Percentiles rank a stretch among this genome's conserved stretches.
Evolutionary conservation across 192 early-diverging fungal species (phyloP).

Genomic region (Backusella macrospora): DNA sequence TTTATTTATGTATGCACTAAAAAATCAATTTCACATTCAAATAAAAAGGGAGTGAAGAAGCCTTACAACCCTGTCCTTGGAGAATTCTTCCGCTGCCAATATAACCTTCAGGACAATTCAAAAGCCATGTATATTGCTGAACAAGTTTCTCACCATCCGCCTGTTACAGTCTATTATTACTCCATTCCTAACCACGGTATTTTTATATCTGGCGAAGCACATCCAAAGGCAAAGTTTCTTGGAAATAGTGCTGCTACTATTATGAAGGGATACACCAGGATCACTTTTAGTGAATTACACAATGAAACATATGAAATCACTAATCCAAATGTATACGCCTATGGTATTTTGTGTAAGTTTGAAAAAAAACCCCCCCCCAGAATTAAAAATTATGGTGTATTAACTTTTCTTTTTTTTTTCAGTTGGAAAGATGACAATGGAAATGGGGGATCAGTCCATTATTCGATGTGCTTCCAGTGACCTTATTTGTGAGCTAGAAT

Average conservation of each 20-base stretch:
- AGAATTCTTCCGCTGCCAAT: constrained; percentile 84
- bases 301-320: constrained; percentile 79
- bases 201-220: constrained; percentile 74
- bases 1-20: background rate
- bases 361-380: background rate
- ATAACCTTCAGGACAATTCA: constrained; percentile 65
- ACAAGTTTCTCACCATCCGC: constrained; percentile 93
- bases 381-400: background rate
- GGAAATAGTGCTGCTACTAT: constrained; percentile 90
- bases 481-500: constrained; percentile 80
- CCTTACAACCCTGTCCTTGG: constrained; percentile 94
- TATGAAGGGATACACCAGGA: constrained; percentile 71
- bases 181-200: constrained; percentile 79
- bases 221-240: constrained; percentile 83
- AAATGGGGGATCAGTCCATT: constrained; percentile 78
- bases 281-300: constrained; percentile 58
- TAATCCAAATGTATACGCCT: constrained; percentile 89
- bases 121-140: constrained; percentile 80
- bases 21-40: constrained; percentile 1
- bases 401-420: background rate
- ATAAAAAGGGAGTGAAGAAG: constrained; percentile 80
- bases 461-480: constrained; percentile 72
- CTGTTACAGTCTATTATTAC: constrained; percentile 83
- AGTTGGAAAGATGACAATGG: constrained; percentile 88
- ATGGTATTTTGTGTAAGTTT: constrained; percentile 67